Base-by-base conservation (phyloP, 805 yeast genomes). In the Candida caryicola region DNA sequence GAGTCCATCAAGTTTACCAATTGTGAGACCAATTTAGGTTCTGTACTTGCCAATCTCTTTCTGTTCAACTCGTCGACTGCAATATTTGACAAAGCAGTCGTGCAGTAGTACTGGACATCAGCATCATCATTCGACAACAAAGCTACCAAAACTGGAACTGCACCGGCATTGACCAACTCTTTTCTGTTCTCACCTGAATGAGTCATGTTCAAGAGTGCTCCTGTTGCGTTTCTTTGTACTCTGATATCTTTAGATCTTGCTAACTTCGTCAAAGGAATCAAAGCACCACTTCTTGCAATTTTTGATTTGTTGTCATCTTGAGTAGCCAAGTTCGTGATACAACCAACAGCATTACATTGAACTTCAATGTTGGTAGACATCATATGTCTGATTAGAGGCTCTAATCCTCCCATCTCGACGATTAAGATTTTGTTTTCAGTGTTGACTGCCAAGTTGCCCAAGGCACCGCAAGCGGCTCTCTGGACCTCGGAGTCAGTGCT, bases 331-430 rank as follows among this genome's bases (percentile, higher is more conserved):
- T 93, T 93, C 26, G 99, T 93, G 57, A 93, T 90, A 62, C 99
- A 93, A 13, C 99, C 99, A 40, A 93, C 99, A 2, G 99, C 99
- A 59, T 93, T 93, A 64, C 99, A 93, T 66, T 93, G 99, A 28
- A 93, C 98, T 63, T 93, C 99, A 41, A 93, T 95, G 56, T 93
- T 93, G 39, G 93, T 79, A 29, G 95, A 84, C 84, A 88, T 84
- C 99, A 93, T 93, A 66, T 93, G 99, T 62, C 95, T 82, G 52
- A 93, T 93, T 32, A 93, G 76, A 4, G 98, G 98, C 47, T 90
- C 96, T 41, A 93, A 76, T 2, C 98, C 99, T 19, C 98, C 98
- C 96, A 93, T 88, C 55, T 91, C 96, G 13, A 95, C 98, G 44
- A 93, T 91, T 36, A 93, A 73, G 13, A 85, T 76, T 62, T 93